Conservation (phyloP, 306 rosid species). For the Cucurbita maxima region DNA sequence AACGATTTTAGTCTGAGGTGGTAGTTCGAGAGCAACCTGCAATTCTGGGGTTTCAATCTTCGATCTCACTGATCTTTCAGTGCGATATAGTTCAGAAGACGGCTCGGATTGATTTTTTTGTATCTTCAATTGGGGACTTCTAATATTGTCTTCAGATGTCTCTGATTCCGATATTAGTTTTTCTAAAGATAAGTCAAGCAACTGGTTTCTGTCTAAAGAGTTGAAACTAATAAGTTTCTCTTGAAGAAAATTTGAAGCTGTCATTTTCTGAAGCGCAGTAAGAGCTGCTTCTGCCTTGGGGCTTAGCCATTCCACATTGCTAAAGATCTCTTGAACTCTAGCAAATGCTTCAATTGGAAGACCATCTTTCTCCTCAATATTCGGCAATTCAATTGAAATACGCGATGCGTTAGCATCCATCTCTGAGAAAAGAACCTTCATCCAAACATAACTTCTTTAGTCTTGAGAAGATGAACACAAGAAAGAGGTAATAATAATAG, state of each 20-base stretch:
- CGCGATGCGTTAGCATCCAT: slow-evolving; percentile 64
- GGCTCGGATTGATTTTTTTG: slow-evolving; percentile 17
- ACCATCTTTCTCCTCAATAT: slow-evolving; percentile 70
- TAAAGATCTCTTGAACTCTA: slow-evolving; percentile 79
- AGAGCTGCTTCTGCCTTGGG: slow-evolving; percentile 47
- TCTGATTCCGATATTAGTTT: slow-evolving; percentile 17
- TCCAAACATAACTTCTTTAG: slow-evolving; percentile 18
- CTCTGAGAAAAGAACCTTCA: slow-evolving; percentile 87
- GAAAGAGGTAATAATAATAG: slow-evolving; percentile 6
- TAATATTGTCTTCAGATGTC: slow-evolving; percentile 16
- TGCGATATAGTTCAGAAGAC: slow-evolving; percentile 9
- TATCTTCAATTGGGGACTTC: slow-evolving; percentile 11
- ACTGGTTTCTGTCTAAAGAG: slow-evolving; percentile 15
- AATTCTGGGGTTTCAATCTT: slow-evolving; percentile 28
- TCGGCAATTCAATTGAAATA: slow-evolving; percentile 54
- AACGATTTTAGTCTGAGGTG: slow-evolving; percentile 55
- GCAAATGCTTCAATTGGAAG: slow-evolving; percentile 91
- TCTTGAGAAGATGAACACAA: not conserved
- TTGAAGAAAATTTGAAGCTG: slow-evolving; percentile 34
- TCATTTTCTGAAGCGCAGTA: slow-evolving; percentile 48
- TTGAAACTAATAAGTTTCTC: slow-evolving; percentile 30
- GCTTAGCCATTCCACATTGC: slow-evolving; percentile 74
- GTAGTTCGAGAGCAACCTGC: slow-evolving; percentile 38
- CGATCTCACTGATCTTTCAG: slow-evolving; percentile 9
- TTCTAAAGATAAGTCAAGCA: slow-evolving; percentile 26